These are phyloP conservation scores for Otatea glauca DNA, from an alignment of 176 grass and related monocot genomes.

Conservation along the genomic window DNA sequence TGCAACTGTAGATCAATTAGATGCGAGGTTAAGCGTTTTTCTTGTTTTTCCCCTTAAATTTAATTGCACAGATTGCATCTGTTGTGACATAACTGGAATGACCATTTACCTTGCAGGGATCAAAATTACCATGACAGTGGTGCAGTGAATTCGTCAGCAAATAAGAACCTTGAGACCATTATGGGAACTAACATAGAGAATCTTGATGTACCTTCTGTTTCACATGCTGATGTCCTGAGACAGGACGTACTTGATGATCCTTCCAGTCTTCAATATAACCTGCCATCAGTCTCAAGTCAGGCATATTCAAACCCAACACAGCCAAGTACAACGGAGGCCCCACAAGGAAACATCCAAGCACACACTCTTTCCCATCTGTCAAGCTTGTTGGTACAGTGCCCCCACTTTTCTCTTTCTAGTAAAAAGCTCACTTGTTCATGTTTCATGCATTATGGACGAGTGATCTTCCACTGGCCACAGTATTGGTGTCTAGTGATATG, in stretches of 20 bases:
- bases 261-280: conserved; percentile 75
- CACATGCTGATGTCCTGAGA: conserved; percentile 68
- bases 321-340: conserved; percentile 61
- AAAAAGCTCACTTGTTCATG: conserved; percentile 19
- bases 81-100: conserved; percentile 14
- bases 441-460: neutral
- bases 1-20: conserved; percentile 63
- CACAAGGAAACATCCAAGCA: conserved; percentile 73
- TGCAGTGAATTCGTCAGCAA: conserved; percentile 47
- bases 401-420: conserved; percentile 10
- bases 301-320: conserved; percentile 60
- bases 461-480: neutral
- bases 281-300: conserved; percentile 75
- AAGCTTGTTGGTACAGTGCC: conserved; percentile 69
- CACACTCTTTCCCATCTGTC: conserved; percentile 84
- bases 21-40: conserved; percentile 60
- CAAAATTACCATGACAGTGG: conserved; percentile 69
- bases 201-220: conserved; percentile 70
- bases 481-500: neutral
- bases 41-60: conserved; percentile 19
- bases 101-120: conserved; percentile 57
- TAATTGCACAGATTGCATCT: neutral
- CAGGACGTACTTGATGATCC: conserved; percentile 66
- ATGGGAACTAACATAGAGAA: conserved; percentile 63
- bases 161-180: conserved; percentile 57